Evolutionary conservation across 345 rosid genomes (phyloP).

Genomic region (Ceriops decandra): DNA sequence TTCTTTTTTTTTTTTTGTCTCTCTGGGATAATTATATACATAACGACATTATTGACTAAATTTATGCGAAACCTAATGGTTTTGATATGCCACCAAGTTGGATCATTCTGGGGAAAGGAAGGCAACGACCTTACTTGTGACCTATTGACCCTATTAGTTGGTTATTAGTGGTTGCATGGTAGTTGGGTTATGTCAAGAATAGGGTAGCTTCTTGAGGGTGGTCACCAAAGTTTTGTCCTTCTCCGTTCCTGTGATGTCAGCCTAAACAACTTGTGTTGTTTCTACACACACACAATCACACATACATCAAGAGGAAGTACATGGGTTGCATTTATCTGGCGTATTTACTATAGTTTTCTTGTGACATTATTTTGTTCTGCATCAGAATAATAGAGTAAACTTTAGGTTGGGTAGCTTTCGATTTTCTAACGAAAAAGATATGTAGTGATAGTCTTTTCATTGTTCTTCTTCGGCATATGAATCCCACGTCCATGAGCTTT

Average conservation of each 20-base stretch:
- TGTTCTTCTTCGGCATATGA: too few relatives aligned
- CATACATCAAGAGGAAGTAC: too few relatives aligned
- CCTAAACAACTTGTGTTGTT: too few relatives aligned
- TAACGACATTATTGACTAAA: slow-evolving; percentile 1
- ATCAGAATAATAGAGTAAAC: too few relatives aligned
- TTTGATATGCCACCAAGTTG: slow-evolving; percentile 33
- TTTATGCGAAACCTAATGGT: neutral
- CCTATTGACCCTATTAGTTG: slow-evolving; percentile 14
- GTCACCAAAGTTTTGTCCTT: slow-evolving; percentile 6
- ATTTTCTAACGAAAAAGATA: too few relatives aligned
- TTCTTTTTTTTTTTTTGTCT: neutral
- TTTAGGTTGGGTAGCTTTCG: too few relatives aligned
- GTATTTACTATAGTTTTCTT: too few relatives aligned
- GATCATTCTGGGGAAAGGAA: slow-evolving; percentile 7
- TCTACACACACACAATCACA: too few relatives aligned
- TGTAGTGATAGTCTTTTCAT: too few relatives aligned
- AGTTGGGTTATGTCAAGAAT: slow-evolving; percentile 4
- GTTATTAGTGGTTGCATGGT: slow-evolving; percentile 11
- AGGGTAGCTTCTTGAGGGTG: neutral
- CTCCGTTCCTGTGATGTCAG: neutral
- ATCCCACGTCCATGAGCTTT: too few relatives aligned
- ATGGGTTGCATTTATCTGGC: too few relatives aligned
- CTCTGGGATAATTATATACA: slow-evolving; percentile 14
- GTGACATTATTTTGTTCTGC: too few relatives aligned
- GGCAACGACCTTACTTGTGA: slow-evolving; percentile 5